Conservation (phyloP, 208 protist genomes). For the Porcisia deanei region DNA sequence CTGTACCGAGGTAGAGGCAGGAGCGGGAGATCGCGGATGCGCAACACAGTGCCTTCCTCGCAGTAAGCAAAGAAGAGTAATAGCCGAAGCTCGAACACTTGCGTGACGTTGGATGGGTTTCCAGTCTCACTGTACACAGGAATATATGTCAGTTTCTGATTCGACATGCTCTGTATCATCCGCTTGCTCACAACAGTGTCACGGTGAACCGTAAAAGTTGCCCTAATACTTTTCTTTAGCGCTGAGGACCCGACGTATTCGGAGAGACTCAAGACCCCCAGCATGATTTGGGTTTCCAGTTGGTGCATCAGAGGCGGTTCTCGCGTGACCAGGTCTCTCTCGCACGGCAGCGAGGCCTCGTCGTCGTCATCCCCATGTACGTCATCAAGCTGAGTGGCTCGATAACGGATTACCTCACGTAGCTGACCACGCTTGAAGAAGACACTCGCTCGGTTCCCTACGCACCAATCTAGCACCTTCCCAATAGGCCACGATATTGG, state of each 20-base stretch:
- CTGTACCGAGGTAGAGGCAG: constrained; percentile 42
- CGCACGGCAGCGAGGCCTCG: constrained; percentile 25
- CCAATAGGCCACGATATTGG: constrained; percentile 74
- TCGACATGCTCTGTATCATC: constrained; percentile 46
- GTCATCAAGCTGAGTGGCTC: constrained; percentile 18
- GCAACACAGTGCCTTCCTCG: constrained; percentile 31
- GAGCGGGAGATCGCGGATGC: constrained; percentile 59
- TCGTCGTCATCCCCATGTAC: constrained; percentile 3
- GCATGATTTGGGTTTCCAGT: constrained; percentile 72
- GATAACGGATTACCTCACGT: constrained; percentile 56
- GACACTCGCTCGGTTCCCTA: constrained; percentile 55
- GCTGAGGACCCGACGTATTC: constrained; percentile 51
- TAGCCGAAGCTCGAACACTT: constrained; percentile 54
- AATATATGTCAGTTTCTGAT: constrained; percentile 48
- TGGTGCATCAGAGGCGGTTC: constrained; percentile 34
- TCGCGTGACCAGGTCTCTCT: constrained; percentile 40
- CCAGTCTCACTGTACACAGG: constrained; percentile 54
- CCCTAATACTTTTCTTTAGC: constrained; percentile 41
- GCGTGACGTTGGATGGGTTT: constrained; percentile 52
- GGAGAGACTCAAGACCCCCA: constrained; percentile 66
- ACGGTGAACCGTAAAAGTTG: constrained; percentile 50
- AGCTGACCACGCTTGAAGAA: constrained; percentile 65
- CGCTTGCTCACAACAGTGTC: constrained; percentile 51
- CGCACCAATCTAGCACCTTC: constrained; percentile 61
- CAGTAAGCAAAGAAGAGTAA: constrained; percentile 66